These are phyloP conservation scores for Microthlaspi erraticum DNA, from an alignment of 345 rosid genomes.

Conservation along the genomic window DNA sequence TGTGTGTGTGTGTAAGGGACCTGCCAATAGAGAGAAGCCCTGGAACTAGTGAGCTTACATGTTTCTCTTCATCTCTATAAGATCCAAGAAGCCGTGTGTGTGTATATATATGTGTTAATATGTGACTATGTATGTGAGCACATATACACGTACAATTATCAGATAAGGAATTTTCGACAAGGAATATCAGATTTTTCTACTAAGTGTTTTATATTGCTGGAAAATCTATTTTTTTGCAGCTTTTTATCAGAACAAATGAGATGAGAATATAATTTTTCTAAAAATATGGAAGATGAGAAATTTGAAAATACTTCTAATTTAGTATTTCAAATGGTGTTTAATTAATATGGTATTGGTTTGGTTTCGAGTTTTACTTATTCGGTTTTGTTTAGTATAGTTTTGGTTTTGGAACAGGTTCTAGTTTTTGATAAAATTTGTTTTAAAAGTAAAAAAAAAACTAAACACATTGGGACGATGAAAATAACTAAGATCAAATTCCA, in stretches of 20 bases:
- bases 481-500: background rate
- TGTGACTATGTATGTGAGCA: background rate
- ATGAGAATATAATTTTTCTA: conserved; percentile 4
- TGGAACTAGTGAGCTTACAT: conserved; percentile 60
- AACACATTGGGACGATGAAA: background rate
- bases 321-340: conserved; percentile 7
- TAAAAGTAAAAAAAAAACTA: background rate
- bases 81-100: background rate
- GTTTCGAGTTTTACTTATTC: conserved; percentile 9
- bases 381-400: conserved; percentile 12
- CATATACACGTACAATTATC: background rate
- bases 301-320: background rate
- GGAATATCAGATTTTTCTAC: conserved; percentile 31
- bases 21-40: conserved; percentile 84
- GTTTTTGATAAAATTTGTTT: background rate
- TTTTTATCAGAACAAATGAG: conserved; percentile 28
- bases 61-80: conserved; percentile 27
- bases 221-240: conserved; percentile 34
- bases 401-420: background rate
- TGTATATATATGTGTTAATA: background rate
- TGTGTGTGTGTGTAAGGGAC: conserved; percentile 21
- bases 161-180: conserved; percentile 23
- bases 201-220: conserved; percentile 19
- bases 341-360: background rate
- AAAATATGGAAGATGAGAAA: conserved; percentile 18